Percentiles rank a stretch among this genome's conserved stretches.
phyloP scores from a whole-genome alignment of 192 early-diverging fungal species.

The Glomus cerebriforme region DNA sequence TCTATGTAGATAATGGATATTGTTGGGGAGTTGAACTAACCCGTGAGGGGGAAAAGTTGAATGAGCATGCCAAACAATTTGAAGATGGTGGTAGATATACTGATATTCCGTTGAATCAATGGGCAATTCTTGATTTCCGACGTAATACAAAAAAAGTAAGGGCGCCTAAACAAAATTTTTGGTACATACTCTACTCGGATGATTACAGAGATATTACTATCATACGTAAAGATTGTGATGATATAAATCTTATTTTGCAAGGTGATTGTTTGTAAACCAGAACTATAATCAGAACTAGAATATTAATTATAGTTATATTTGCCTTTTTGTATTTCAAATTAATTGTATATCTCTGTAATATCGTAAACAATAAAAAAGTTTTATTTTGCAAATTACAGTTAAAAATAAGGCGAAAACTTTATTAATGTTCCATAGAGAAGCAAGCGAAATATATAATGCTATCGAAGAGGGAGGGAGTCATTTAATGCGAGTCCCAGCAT shows the following conservation, averaged over 20 bases:
- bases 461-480: too few relatives aligned
- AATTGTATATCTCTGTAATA: too few relatives aligned
- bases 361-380: too few relatives aligned
- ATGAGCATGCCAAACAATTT: conserved; percentile 23
- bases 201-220: conserved; percentile 12
- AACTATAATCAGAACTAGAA: too few relatives aligned
- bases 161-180: neutral
- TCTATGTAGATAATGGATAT: conserved; percentile 19
- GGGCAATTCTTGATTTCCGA: conserved; percentile 29
- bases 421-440: too few relatives aligned
- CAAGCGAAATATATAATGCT: too few relatives aligned
- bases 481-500: too few relatives aligned
- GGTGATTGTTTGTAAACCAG: neutral
- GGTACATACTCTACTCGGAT: conserved; percentile 20
- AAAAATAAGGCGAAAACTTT: too few relatives aligned
- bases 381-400: too few relatives aligned
- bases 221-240: neutral
- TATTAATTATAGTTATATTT: too few relatives aligned
- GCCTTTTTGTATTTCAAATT: too few relatives aligned
- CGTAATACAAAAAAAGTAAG: conserved; percentile 8
- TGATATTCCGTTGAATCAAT: conserved; percentile 17
- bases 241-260: neutral
- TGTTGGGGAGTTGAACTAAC: conserved; percentile 29
- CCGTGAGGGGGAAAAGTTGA: neutral
- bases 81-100: neutral